Evolutionary conservation across 306 rosid genomes (phyloP).

Genomic region (Lathyrus aphaca): DNA sequence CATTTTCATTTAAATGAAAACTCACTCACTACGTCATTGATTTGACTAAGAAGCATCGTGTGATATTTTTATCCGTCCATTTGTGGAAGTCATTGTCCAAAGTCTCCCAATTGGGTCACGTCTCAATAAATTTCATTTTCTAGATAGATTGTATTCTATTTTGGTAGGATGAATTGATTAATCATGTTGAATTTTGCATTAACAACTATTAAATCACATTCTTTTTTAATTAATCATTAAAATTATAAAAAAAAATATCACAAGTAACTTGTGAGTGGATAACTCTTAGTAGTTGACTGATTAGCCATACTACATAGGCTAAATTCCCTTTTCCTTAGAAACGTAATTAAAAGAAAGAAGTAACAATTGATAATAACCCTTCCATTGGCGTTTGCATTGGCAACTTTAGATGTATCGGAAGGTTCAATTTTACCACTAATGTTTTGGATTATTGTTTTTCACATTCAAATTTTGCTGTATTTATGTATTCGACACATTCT

Average conservation of each 20-base stretch:
- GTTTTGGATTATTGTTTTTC: too few relatives aligned
- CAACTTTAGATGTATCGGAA: too few relatives aligned
- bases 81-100: background rate
- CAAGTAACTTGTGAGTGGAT: background rate
- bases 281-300: background rate
- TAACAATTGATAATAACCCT: background rate
- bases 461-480: too few relatives aligned
- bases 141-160: background rate
- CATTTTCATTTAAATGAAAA: constrained; percentile 1
- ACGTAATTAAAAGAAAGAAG: background rate
- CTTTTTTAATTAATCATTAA: background rate
- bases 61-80: constrained; percentile 25
- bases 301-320: background rate
- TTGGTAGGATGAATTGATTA: background rate
- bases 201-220: too few relatives aligned
- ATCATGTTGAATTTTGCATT: background rate
- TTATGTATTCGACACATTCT: too few relatives aligned
- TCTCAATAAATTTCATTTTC: constrained; percentile 15
- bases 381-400: background rate
- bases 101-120: constrained; percentile 13
- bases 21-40: background rate
- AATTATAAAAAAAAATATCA: background rate
- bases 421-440: too few relatives aligned
- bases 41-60: constrained; percentile 33
- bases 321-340: background rate